Base-by-base conservation (phyloP, 495 filamentous ascomycete species). In the Aspergillus carlsbadensis region DNA sequence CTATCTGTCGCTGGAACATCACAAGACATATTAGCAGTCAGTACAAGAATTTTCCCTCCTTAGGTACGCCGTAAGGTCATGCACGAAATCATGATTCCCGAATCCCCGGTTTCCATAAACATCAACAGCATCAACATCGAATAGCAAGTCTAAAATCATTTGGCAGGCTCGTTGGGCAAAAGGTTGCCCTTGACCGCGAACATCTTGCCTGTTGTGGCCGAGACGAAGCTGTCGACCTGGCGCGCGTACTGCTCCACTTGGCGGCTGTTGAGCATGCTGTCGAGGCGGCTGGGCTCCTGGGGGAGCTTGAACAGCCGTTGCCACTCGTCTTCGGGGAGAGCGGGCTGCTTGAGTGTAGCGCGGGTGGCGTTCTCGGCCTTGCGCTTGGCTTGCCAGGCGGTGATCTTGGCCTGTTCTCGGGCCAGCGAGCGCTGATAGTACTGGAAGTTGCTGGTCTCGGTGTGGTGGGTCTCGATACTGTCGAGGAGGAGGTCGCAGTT, bases 211-310 rank as follows among this genome's bases (percentile, higher is more conserved):
- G 87, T 94, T 52, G 94, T 87, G 46, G 80, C 85, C 29, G 93
- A 92, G 41, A 92, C 89, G 68, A 98, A 98, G n/a, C 88, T 90
- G 78, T 98, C 94, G 48, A 98, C 86, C 78, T 97, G 93, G 76
- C 91, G 87, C 56, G 92, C 89, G 77, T 98, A 98, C 80, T 98
- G 95, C 72, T 98, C 94, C 22, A 98, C 92, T 75, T 98, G 94
- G 66, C 90, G 82, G 50, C 88, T 90, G 68, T 96, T 96, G 65
- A 98, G 77, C 80, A 98, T 86, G 56, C 84, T 87, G 77, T 98
- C 94, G 60, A 98, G 75, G 56, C 95, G 81, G 70, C 87, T 92
- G 50, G 94, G 94, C 76, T 98, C 94, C 71, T 88, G 82, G 17
- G 94, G 94, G 46, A 98, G 82, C 83, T 98, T 98, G 82, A 97